Percentiles rank a stretch among this genome's conserved stretches.
Conservation (phyloP, 495 filamentous ascomycete genomes). For the Sphaerosporella brunnea region DNA sequence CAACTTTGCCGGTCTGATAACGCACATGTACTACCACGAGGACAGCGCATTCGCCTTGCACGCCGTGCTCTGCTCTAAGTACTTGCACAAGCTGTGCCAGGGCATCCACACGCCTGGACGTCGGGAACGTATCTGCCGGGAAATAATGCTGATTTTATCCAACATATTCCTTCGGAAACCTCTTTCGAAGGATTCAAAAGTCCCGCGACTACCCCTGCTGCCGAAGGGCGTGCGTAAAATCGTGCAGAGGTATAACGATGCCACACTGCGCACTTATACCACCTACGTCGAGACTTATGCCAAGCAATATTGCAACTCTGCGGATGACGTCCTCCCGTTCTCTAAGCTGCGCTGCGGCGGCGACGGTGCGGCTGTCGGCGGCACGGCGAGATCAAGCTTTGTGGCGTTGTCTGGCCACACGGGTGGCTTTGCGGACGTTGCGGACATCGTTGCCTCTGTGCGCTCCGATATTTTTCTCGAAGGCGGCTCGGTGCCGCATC, state of each 20-base stretch:
- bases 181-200: conserved; percentile 25
- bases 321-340: conserved; percentile 38
- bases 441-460: conserved; percentile 43
- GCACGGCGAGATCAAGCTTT: conserved; percentile 42
- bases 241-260: conserved; percentile 41
- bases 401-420: conserved; percentile 49
- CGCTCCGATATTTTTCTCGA: conserved; percentile 55
- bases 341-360: conserved; percentile 19
- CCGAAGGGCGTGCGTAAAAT: conserved; percentile 37
- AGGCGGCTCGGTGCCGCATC: conserved; percentile 47
- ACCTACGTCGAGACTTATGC: conserved; percentile 52
- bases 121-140: background rate
- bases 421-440: conserved; percentile 43
- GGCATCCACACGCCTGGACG: conserved; percentile 28
- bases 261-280: conserved; percentile 44
- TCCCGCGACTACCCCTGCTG: conserved; percentile 32
- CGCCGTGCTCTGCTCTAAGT: conserved; percentile 46
- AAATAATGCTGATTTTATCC: conserved; percentile 45
- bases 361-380: background rate
- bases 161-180: conserved; percentile 47
- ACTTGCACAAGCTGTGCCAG: conserved; percentile 45
- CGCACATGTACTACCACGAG: conserved; percentile 57
- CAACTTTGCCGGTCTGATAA: conserved; percentile 49
- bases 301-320: conserved; percentile 38
- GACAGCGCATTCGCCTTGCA: conserved; percentile 58